A percentile compares a stretch with the other conserved stretches of the same genome.
These are phyloP conservation scores for Cyberlindnera mississippiensis DNA, from an alignment of 805 yeast species.

Conservation along the genomic window DNA sequence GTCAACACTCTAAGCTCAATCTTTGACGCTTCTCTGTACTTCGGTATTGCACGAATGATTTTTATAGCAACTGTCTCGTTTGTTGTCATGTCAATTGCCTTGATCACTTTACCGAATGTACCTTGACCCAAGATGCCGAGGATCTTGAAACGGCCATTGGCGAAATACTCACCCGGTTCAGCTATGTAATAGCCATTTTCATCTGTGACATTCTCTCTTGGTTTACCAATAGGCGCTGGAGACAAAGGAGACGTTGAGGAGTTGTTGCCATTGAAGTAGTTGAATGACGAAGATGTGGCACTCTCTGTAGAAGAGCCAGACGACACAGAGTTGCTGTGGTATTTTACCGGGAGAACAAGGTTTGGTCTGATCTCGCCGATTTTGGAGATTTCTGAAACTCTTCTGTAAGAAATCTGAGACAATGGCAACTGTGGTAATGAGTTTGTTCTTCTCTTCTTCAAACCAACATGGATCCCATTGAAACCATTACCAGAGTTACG, in stretches of 20 bases:
- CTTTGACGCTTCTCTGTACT: conserved; percentile 93
- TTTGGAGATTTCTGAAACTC: conserved; percentile 34
- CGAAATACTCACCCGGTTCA: conserved; percentile 53
- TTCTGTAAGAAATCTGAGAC: conserved; percentile 39
- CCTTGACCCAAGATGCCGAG: conserved; percentile 80
- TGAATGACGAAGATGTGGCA: conserved; percentile 10
- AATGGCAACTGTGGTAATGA: conserved; percentile 53
- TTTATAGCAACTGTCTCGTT: conserved; percentile 74
- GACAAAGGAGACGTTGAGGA: conserved; percentile 18
- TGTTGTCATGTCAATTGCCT: conserved; percentile 66
- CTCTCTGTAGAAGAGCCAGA: conserved; percentile 6
- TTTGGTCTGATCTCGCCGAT: conserved; percentile 41
- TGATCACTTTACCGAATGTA: conserved; percentile 86
- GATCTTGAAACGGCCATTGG: conserved; percentile 69
- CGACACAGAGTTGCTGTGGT: conserved; percentile 2
- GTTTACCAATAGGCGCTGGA: conserved; percentile 14
- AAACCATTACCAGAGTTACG: conserved; percentile 1
- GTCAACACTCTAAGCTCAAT: conserved; percentile 83
- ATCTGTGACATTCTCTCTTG: conserved; percentile 21
- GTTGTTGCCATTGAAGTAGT: conserved; percentile 4
- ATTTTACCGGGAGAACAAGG: conserved; percentile 16
- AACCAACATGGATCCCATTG: conserved; percentile 23
- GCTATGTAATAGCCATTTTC: conserved; percentile 70
- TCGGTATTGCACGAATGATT: conserved; percentile 85
- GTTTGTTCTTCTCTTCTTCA: conserved; percentile 45